Evolutionary conservation across 257 asterid species (phyloP), one percentile per base, ranked within the genome.

Genomic region (Solanum sparsipilum): DNA sequence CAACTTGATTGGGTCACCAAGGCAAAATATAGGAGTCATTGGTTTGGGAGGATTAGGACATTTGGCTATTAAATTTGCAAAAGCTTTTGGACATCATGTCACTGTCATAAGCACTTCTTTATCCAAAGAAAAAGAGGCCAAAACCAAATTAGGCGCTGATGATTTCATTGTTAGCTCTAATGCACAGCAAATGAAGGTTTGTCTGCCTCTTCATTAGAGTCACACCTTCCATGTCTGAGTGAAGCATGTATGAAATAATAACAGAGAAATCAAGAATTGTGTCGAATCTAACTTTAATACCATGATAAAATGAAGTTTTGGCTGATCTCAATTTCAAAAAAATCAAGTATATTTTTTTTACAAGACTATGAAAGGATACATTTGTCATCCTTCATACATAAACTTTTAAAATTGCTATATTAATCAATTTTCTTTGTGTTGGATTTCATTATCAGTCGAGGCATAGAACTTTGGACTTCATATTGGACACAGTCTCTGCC

Each of bases 1-100:
- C 86, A 91, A 92, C 12, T 89, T 96, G 92, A 34, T 94, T 83
- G 93, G 91, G 12, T 63, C 90, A 4, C 10, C 20, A 2, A 93
- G 92, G 65, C 94, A 93, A 84, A 93, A 90, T 9, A 32, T 94
- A 1, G 98, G 98, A 13, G 84, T 96, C 4, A 93, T 96, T 52
- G 98, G 98, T 3, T 90, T 96, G 6, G 98, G 97, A 79, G 98
- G 99, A 2, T 87, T 96, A 1, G 99, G 99, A 72, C 99, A 96
- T 86, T 89, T 94, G 79, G 98, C 98, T 2, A 94, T 95, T 4
- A 96, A 96, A 90, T 96, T 96, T 21, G 98, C 89, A 8, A 96
- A 94, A 93, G 95, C 98, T 4, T 95, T 96, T 56, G 96, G 93
- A 25, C 99, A 96, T 89, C 96, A 94, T 87, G 98, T 95, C 2